A percentile compares a stretch with the other conserved stretches of the same genome.
Evolutionary conservation across 2,329 filamentous ascomycete species (phyloP).

Genomic region (Penicillium sp.): DNA sequence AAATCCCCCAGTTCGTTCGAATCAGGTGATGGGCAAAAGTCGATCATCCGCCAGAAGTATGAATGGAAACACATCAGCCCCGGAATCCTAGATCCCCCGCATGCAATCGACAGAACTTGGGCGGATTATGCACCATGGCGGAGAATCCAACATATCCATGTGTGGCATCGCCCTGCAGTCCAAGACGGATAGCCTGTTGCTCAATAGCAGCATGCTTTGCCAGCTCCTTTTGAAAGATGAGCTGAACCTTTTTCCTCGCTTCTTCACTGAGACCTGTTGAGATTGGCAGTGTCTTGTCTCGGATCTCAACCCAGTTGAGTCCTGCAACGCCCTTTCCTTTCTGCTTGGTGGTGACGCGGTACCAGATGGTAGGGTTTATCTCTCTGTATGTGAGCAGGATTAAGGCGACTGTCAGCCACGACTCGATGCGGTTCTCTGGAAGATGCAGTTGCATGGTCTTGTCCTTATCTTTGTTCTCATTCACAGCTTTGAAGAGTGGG

Average conservation of each 20-base stretch:
- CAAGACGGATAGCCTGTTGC: neutral
- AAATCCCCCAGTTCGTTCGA: no score
- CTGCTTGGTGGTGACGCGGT: conserved; percentile 18
- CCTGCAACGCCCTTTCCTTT: conserved; percentile 17
- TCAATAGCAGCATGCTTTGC: neutral
- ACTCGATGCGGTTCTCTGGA: conserved; percentile 19
- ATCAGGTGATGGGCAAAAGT: neutral
- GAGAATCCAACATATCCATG: neutral
- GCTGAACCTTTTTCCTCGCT: neutral
- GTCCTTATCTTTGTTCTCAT: conserved; percentile 11
- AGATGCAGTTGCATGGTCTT: conserved; percentile 23
- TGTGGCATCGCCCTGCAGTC: neutral
- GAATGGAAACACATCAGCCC: neutral
- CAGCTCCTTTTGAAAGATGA: neutral
- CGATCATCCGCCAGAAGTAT: neutral
- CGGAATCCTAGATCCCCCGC: neutral
- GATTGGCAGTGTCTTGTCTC: neutral
- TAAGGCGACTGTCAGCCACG: conserved; percentile 28
- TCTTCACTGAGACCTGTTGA: neutral
- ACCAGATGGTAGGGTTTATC: conserved; percentile 21
- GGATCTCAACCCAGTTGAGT: conserved; percentile 21
- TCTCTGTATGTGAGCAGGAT: conserved; percentile 26
- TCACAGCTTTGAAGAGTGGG: conserved; percentile 20
- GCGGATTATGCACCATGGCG: neutral
- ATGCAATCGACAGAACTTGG: neutral